Conservation (phyloP, 1,284 basidiomycete species). For the Porodaedalea pini region DNA sequence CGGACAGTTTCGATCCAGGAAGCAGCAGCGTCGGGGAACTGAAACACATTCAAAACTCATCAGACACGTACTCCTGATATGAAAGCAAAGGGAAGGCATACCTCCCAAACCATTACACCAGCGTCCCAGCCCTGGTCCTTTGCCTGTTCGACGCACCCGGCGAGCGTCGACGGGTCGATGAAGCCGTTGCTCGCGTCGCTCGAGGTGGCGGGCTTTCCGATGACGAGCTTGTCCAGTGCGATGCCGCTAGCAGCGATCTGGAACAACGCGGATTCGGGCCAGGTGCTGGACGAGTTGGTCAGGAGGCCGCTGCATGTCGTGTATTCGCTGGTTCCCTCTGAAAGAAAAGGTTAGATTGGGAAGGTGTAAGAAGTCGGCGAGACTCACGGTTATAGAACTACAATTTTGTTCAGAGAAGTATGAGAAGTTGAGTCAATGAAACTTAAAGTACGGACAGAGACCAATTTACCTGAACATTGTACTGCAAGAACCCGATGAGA, state of each 20-base stretch:
- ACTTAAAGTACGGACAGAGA: background rate
- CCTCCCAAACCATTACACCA: slow-evolving; percentile 52
- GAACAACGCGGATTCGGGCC: slow-evolving; percentile 53
- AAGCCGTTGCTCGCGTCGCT: slow-evolving; percentile 57
- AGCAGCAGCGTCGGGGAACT: slow-evolving; percentile 44
- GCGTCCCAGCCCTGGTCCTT: slow-evolving; percentile 56
- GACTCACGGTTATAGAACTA: slow-evolving; percentile 63
- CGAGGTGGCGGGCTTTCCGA: slow-evolving; percentile 57
- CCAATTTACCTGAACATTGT: slow-evolving; percentile 42
- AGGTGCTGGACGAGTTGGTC: slow-evolving; percentile 46
- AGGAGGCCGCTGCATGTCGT: slow-evolving; percentile 54
- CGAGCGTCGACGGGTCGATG: slow-evolving; percentile 49
- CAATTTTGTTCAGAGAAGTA: background rate
- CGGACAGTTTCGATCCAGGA: slow-evolving; percentile 49
- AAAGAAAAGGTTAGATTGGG: background rate
- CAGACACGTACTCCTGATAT: background rate
- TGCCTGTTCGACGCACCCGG: slow-evolving; percentile 51
- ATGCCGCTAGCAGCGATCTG: slow-evolving; percentile 58
- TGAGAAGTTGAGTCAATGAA: background rate
- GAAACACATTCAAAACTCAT: slow-evolving; percentile 30
- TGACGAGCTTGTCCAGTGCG: slow-evolving; percentile 46
- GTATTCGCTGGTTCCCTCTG: slow-evolving; percentile 56
- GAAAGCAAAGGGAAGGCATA: slow-evolving; percentile 27
- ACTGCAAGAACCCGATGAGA: slow-evolving; percentile 28
- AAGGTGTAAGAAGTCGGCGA: background rate